Evolutionary conservation across 495 filamentous ascomycete species (phyloP).

Genomic region (Neurospora hispaniola): DNA sequence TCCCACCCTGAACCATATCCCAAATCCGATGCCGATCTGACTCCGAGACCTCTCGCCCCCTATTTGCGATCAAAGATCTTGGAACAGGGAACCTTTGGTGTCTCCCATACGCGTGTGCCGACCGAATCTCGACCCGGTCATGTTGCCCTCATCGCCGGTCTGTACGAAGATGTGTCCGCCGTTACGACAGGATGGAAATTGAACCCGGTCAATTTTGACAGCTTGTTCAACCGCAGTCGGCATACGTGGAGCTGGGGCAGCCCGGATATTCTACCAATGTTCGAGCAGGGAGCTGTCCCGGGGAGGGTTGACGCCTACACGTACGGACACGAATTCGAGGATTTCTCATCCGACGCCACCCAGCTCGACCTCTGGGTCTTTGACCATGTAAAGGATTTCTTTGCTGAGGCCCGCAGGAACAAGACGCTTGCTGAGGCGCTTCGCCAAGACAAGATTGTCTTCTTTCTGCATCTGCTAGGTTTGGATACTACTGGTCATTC

Average conservation of each 20-base stretch:
- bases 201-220: conserved; percentile 98
- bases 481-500: conserved; percentile 87
- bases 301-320: conserved; percentile 74
- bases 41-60: conserved; percentile 71
- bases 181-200: conserved; percentile 98
- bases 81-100: conserved; percentile 90
- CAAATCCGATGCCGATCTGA: conserved; percentile 42
- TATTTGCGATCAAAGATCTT: conserved; percentile 85
- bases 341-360: conserved; percentile 74
- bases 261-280: conserved; percentile 96
- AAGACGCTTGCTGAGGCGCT: conserved; percentile 64
- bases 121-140: conserved; percentile 97
- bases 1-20: conserved; percentile 84
- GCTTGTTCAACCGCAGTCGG: conserved; percentile 90
- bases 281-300: conserved; percentile 83
- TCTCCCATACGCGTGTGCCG: conserved; percentile 94
- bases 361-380: conserved; percentile 92
- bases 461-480: conserved; percentile 95
- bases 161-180: conserved; percentile 97
- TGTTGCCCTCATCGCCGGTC: conserved; percentile 91
- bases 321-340: conserved; percentile 78
- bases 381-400: conserved; percentile 79
- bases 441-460: conserved; percentile 77
- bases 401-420: conserved; percentile 67
- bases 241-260: conserved; percentile 99